Percentiles rank a stretch among this genome's conserved stretches.
Conservation (phyloP, 441 rosid genomes). For the Populus tomentosa region DNA sequence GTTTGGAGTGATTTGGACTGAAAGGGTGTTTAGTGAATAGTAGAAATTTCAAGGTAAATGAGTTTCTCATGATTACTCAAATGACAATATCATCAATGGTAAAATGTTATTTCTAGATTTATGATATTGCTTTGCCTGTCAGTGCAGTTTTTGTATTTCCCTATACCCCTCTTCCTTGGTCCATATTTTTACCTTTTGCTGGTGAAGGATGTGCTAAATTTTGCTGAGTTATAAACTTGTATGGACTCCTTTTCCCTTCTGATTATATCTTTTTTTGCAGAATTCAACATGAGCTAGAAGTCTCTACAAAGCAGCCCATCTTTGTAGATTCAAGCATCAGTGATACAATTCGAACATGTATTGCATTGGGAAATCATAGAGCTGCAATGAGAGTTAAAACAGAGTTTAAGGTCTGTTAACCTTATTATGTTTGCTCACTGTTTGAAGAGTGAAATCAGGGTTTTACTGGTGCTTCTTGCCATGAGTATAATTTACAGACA, state of each 20-base stretch:
- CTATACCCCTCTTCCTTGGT: background rate
- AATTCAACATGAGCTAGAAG: conserved; percentile 95
- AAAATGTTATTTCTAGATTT: background rate
- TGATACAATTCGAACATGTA: conserved; percentile 96
- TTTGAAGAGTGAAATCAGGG: too few relatives aligned
- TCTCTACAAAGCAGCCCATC: conserved; percentile 84
- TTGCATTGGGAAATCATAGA: conserved; percentile 82
- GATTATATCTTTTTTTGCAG: conserved; percentile 32
- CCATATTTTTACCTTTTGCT: background rate
- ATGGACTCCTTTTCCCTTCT: background rate
- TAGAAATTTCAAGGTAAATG: background rate
- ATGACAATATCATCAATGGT: background rate
- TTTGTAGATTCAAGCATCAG: conserved; percentile 98
- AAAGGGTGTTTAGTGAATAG: background rate
- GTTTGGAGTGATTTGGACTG: background rate
- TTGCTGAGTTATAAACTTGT: background rate
- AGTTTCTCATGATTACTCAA: background rate
- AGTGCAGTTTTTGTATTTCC: background rate
- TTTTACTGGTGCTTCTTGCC: background rate
- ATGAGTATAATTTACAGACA: background rate
- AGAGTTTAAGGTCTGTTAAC: conserved; percentile 73
- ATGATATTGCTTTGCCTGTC: background rate
- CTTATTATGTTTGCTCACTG: background rate
- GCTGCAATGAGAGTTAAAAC: conserved; percentile 87
- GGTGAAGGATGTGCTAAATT: background rate